Percentiles rank a stretch among this genome's conserved stretches.
These are phyloP conservation scores for Beauveria scarabaeidicola DNA, from an alignment of 2,329 filamentous ascomycete species.

Conservation along the genomic window DNA sequence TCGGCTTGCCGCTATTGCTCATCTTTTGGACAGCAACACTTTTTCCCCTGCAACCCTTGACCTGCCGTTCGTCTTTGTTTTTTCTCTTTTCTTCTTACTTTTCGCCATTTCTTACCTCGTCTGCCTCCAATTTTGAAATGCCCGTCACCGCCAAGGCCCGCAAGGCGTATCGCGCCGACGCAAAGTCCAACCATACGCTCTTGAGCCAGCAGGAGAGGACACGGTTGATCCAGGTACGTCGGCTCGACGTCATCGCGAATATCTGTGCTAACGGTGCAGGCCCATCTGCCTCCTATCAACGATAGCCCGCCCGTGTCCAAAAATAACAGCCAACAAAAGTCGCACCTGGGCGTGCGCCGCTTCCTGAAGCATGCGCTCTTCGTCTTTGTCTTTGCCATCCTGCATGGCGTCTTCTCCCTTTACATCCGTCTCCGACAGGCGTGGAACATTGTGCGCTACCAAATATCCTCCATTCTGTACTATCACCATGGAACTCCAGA, in stretches of 20 bases:
- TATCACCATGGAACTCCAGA: slow-evolving; percentile 95
- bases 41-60: neutral
- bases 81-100: neutral
- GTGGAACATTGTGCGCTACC: slow-evolving; percentile 70
- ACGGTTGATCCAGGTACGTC: slow-evolving; percentile 27
- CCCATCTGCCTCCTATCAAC: slow-evolving; percentile 13
- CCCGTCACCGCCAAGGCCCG: slow-evolving; percentile 19
- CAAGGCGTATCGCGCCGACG: slow-evolving; percentile 32
- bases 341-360: slow-evolving; percentile 48
- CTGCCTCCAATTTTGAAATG: neutral
- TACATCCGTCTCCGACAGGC: slow-evolving; percentile 75
- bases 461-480: slow-evolving; percentile 72
- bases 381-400: slow-evolving; percentile 55
- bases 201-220: slow-evolving; percentile 29
- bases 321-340: slow-evolving; percentile 23
- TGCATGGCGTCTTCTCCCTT: slow-evolving; percentile 79
- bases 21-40: slow-evolving; percentile 5
- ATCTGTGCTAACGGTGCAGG: neutral
- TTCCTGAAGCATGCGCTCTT: slow-evolving; percentile 57
- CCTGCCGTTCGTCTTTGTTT: neutral
- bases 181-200: slow-evolving; percentile 24
- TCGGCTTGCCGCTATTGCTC: neutral
- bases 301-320: slow-evolving; percentile 24
- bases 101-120: neutral
- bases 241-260: neutral